phyloP scores from a whole-genome alignment of 768 basidiomycete genomes.

The Serendipita sp. region DNA sequence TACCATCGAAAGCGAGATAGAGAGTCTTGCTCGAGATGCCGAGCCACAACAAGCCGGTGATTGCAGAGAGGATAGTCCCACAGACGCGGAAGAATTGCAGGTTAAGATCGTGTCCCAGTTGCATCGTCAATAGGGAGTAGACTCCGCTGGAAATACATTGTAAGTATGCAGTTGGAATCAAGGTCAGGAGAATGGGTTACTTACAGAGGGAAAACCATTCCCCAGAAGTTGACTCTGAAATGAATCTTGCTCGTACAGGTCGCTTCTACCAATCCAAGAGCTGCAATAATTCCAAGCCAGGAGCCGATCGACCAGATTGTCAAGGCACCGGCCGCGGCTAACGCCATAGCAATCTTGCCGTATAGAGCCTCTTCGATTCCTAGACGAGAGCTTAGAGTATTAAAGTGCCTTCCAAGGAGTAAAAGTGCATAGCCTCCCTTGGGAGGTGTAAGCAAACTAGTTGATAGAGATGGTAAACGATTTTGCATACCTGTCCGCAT shows the following conservation, averaged over 20 bases:
- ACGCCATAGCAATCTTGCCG: conserved; percentile 26
- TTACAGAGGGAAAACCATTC: conserved; percentile 51
- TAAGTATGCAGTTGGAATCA: not conserved
- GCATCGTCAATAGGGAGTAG: conserved; percentile 43
- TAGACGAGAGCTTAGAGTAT: conserved; percentile 13
- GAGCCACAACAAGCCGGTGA: conserved; percentile 7
- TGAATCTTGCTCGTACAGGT: conserved; percentile 26
- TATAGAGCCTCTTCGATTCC: conserved; percentile 15
- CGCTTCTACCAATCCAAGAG: conserved; percentile 32
- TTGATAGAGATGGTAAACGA: not conserved
- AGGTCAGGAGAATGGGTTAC: conserved; percentile 13
- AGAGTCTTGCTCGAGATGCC: conserved; percentile 5
- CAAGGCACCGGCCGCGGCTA: conserved; percentile 28
- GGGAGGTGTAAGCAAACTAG: not conserved
- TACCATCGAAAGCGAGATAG: not conserved
- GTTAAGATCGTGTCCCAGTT: conserved; percentile 32
- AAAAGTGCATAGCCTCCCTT: conserved; percentile 37
- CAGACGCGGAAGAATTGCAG: conserved; percentile 38
- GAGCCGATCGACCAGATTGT: conserved; percentile 45
- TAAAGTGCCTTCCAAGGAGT: conserved; percentile 36
- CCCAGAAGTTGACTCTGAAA: conserved; percentile 49
- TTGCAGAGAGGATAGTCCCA: conserved; percentile 32
- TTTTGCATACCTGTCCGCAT: conserved; percentile 30
- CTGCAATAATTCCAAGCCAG: conserved; percentile 44
- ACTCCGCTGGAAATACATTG: conserved; percentile 20